Conservation (phyloP, 148 eudicot species). For the Nepenthes gracilis region DNA sequence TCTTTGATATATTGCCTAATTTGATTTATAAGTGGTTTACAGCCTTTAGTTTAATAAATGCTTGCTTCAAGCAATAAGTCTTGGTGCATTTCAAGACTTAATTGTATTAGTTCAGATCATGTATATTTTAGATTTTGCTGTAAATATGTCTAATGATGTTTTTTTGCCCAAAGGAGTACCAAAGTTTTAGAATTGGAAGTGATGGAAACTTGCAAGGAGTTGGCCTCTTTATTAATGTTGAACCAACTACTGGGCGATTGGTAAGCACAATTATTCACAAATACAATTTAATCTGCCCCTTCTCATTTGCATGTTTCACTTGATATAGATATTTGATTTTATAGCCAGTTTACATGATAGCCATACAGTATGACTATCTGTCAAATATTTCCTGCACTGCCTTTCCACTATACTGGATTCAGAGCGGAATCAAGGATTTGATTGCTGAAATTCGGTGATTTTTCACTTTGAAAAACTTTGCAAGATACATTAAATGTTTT, state of each 20-base stretch:
- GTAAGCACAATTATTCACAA: constrained; percentile 22
- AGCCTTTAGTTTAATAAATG: too few relatives aligned
- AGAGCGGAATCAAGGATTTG: neutral
- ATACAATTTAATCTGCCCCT: neutral
- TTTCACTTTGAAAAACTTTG: neutral
- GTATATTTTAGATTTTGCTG: neutral
- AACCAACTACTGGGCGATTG: constrained; percentile 80
- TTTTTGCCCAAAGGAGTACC: constrained; percentile 54
- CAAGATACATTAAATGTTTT: neutral
- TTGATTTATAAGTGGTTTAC: too few relatives aligned
- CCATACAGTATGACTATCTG: too few relatives aligned
- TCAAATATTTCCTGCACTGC: too few relatives aligned
- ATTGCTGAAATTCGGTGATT: neutral
- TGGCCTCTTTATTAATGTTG: constrained; percentile 70
- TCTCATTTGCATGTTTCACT: neutral
- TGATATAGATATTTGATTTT: neutral
- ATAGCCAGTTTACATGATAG: neutral
- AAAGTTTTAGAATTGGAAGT: constrained; percentile 86
- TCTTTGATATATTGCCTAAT: too few relatives aligned
- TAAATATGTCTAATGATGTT: neutral
- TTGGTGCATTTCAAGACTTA: neutral
- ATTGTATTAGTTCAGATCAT: neutral
- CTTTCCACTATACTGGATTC: too few relatives aligned
- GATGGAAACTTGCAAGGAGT: constrained; percentile 97
- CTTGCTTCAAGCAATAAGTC: too few relatives aligned